phyloP scores from a whole-genome alignment of 345 rosid genomes.

The Populus simonii region DNA sequence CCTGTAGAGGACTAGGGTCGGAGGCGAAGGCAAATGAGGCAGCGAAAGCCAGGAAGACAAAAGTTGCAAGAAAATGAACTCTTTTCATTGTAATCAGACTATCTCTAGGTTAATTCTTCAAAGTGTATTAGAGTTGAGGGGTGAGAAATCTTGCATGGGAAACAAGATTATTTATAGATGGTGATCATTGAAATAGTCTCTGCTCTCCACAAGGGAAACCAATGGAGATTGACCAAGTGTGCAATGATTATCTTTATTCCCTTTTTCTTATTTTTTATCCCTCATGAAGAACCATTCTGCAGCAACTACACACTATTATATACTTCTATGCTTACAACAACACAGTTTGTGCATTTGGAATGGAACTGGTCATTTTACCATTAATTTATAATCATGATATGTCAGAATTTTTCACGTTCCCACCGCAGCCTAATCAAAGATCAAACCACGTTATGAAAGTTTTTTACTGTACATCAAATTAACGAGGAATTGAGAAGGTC shows the following conservation, averaged over 20 bases:
- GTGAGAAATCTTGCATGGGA: neutral
- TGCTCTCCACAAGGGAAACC: no score
- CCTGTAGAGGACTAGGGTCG: conserved; percentile 17
- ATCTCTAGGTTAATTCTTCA: neutral
- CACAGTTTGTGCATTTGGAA: no score
- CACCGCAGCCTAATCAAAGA: no score
- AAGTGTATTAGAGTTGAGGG: neutral
- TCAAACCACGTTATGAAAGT: no score
- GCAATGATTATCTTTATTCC: neutral
- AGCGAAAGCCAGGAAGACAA: neutral
- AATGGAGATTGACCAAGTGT: neutral
- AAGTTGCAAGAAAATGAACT: neutral
- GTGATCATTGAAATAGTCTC: neutral
- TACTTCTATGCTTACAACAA: no score
- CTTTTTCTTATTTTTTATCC: no score
- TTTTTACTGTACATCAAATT: no score
- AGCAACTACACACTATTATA: neutral
- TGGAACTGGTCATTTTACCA: no score
- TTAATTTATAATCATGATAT: no score
- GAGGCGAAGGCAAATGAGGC: conserved; percentile 4
- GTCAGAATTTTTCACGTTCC: no score
- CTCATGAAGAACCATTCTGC: neutral
- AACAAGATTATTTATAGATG: conserved; percentile 5
- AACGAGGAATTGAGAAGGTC: no score
- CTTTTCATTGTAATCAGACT: neutral